Conservation (phyloP, 257 asterid genomes). For the Solanum chiquidenum region DNA sequence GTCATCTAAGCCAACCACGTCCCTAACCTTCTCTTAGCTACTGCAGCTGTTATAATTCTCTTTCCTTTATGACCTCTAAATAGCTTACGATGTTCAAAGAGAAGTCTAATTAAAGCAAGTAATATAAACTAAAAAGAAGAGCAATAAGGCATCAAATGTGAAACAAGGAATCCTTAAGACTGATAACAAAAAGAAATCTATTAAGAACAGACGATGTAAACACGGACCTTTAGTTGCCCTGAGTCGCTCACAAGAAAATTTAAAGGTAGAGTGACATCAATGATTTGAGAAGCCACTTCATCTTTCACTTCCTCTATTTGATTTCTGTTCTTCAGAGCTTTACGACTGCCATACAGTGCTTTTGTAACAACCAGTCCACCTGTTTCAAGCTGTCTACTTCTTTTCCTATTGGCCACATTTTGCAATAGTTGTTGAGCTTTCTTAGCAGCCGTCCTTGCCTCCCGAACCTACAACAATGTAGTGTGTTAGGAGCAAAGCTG, state of each 20-base stretch:
- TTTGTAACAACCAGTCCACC: conserved; percentile 61
- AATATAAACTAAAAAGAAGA: background rate
- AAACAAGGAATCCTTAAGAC: background rate
- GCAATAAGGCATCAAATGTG: background rate
- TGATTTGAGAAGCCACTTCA: conserved; percentile 44
- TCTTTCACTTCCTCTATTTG: conserved; percentile 43
- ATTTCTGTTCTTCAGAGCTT: conserved; percentile 30
- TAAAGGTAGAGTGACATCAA: conserved; percentile 78
- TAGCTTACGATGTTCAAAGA: background rate
- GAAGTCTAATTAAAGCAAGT: background rate
- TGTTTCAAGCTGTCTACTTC: conserved; percentile 49
- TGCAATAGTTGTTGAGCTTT: conserved; percentile 85
- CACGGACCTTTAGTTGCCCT: conserved; percentile 74
- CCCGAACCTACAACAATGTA: conserved; percentile 43
- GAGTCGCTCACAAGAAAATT: conserved; percentile 77
- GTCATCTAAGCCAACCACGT: background rate
- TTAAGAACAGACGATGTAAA: background rate
- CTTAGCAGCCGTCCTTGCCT: conserved; percentile 74
- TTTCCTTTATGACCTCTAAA: background rate
- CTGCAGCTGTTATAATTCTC: background rate
- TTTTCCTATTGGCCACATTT: conserved; percentile 79
- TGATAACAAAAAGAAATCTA: background rate
- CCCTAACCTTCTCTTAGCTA: background rate
- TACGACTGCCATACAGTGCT: conserved; percentile 65
- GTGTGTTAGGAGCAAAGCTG: background rate